Evolutionary conservation across 169 alveolate species (phyloP).

Genomic region (Eimeria tenella): DNA sequence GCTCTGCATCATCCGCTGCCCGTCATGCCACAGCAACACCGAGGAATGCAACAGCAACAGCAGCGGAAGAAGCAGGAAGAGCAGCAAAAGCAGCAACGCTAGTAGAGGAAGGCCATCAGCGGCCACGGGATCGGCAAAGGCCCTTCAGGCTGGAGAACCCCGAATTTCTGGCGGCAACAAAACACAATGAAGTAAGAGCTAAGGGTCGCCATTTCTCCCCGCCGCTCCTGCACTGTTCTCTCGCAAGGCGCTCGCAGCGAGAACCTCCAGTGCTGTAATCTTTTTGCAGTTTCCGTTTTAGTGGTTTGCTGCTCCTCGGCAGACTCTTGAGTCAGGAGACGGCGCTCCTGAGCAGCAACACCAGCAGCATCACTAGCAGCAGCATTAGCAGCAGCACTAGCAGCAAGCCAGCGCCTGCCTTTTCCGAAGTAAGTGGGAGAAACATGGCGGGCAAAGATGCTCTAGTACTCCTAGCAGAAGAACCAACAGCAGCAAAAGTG

Average conservation of each 20-base stretch:
- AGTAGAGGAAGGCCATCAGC: neutral
- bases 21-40: neutral
- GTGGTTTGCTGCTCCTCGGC: neutral
- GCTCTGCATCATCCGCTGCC: neutral
- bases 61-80: conserved; percentile 28
- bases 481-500: neutral
- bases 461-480: neutral
- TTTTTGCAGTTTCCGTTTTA: neutral
- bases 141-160: no score
- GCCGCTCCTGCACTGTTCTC: neutral
- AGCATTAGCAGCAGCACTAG: conserved; percentile 20
- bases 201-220: neutral
- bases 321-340: neutral
- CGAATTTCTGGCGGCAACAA: neutral
- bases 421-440: neutral
- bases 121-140: no score
- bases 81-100: neutral
- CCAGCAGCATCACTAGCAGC: neutral
- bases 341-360: neutral
- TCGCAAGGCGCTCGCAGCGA: neutral
- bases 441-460: neutral
- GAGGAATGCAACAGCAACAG: neutral
- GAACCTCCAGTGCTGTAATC: no score
- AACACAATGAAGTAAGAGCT: neutral
- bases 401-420: no score